These are phyloP conservation scores for Cutaneotrichosporon dermatis DNA, from an alignment of 1,284 basidiomycete species.

Conservation along the genomic window DNA sequence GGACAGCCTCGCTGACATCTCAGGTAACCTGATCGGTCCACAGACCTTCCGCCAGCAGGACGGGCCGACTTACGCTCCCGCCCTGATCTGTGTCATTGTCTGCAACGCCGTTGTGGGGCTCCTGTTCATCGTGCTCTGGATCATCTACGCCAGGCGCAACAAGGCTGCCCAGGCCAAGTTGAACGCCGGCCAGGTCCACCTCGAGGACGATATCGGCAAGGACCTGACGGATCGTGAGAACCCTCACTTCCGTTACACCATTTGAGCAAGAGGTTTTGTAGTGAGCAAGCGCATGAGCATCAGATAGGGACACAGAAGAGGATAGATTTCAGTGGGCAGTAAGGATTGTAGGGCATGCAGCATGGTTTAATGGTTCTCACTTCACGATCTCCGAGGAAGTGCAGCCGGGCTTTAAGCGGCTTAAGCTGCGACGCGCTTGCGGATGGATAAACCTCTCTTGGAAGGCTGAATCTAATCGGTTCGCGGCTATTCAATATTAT, in stretches of 20 bases:
- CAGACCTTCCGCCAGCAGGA: slow-evolving; percentile 14
- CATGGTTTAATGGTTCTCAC: too few species aligned
- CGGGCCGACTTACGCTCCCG: slow-evolving; percentile 4
- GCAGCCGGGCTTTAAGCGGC: too few species aligned
- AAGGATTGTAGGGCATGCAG: too few species aligned
- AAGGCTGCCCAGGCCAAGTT: not conserved
- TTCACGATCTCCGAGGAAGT: too few species aligned
- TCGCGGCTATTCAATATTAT: too few species aligned
- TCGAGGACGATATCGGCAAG: not conserved
- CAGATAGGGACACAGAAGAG: too few species aligned
- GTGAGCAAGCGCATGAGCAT: too few species aligned
- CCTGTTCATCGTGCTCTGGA: not conserved
- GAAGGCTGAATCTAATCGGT: too few species aligned
- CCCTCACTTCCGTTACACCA: slow-evolving; percentile 7
- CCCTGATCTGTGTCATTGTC: slow-evolving; percentile 1
- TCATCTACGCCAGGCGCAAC: not conserved
- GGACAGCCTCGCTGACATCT: not conserved
- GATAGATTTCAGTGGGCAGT: too few species aligned
- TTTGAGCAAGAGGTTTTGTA: not conserved
- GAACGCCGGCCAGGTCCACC: not conserved
- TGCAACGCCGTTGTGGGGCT: not conserved
- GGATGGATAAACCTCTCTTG: too few species aligned
- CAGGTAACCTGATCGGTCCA: slow-evolving; percentile 14
- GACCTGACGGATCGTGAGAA: slow-evolving; percentile 12
- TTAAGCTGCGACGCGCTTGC: too few species aligned